A percentile compares a stretch with the other conserved stretches of the same genome.
phyloP scores from a whole-genome alignment of 768 basidiomycete species.

The Lyophyllum semitale region DNA sequence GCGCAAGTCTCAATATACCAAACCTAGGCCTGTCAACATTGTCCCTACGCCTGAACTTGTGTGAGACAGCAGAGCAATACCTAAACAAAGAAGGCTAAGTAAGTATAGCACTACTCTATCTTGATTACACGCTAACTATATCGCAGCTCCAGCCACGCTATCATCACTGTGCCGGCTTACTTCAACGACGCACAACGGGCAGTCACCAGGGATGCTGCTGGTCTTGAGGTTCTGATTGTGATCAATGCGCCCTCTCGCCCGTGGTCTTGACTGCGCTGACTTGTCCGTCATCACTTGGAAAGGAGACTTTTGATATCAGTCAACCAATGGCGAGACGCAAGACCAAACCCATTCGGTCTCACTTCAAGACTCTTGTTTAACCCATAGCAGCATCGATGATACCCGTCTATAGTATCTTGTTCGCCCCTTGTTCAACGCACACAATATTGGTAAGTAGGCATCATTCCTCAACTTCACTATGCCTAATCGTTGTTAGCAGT shows the following conservation, averaged over 20 bases:
- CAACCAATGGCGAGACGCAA: conserved; percentile 99
- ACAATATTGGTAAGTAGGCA: no score
- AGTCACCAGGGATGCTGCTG: conserved; percentile 97
- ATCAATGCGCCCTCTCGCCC: conserved; percentile 98
- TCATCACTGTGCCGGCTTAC: conserved; percentile 96
- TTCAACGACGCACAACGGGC: conserved; percentile 99
- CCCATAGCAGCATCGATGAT: no score
- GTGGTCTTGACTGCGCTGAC: conserved; percentile 89
- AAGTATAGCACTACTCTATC: conserved; percentile 37
- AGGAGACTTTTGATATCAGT: conserved; percentile 99
- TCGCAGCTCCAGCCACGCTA: conserved; percentile 74
- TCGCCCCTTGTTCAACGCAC: no score
- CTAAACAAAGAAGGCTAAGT: conserved; percentile 94
- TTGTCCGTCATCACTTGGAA: conserved; percentile 93
- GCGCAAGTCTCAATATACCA: conserved; percentile 1
- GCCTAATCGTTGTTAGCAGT: no score
- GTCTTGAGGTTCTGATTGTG: conserved; percentile 95
- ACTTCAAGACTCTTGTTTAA: conserved; percentile 86
- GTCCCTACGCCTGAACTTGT: conserved; percentile 86
- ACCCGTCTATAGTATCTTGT: no score
- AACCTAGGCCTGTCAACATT: conserved; percentile 76
- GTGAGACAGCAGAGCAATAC: conserved; percentile 92
- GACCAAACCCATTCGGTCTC: conserved; percentile 81
- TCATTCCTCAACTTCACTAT: no score
- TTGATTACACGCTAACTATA: conserved; percentile 4